Base-by-base conservation (phyloP, 164 flowering plant genomes). In the Vitis rotundifolia region DNA sequence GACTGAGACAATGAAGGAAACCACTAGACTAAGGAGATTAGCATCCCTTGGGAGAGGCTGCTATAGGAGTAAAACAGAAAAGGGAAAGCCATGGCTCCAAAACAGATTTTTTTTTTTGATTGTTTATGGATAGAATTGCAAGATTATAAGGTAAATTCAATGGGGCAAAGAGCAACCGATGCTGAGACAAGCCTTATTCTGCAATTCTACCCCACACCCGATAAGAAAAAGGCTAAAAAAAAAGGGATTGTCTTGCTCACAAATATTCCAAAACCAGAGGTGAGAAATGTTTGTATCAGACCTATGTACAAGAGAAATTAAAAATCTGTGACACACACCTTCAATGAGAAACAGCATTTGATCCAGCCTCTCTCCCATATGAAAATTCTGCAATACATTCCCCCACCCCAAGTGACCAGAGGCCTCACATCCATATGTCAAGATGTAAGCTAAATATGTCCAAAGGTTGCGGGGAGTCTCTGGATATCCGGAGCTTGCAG, bases 181-280 rank as follows among this genome's bases (percentile, higher is more conserved):
- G 52, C 48, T 0, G 1, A 14, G 31, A 54, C 67, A 56, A 73
- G 64, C 68, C 64, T 73, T 68, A 50, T 63, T 63, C 63, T 73
- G 68, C 71, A 79, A 71, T 72, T 75, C 72, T 70, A 68, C 66
- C 54, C 68, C 81, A 75, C 71, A 64, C 76, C 63, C 28, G 9
- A 44, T 29, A 47, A 67, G 29, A 54, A 31, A 60, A 73, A 55
- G 62, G 49, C 18, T 37, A 47, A 6, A 54, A 61, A 61, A 59
- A 31, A 9, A 37, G 44, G 44, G 28, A 60, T 61, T 19, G 19
- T 54, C 67, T 55, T 55, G 65, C 66, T 53, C 71, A 61, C 67
- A 60, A 61, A 73, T 53, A 54, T 28, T 49, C 9, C 31, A 11
- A 61, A 70, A 37, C 66, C 49, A 76, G 52, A 37, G 18, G 6